Evolutionary conservation across 2,329 filamentous ascomycete species (phyloP).

Genomic region (Mycocentrospora acerina): DNA sequence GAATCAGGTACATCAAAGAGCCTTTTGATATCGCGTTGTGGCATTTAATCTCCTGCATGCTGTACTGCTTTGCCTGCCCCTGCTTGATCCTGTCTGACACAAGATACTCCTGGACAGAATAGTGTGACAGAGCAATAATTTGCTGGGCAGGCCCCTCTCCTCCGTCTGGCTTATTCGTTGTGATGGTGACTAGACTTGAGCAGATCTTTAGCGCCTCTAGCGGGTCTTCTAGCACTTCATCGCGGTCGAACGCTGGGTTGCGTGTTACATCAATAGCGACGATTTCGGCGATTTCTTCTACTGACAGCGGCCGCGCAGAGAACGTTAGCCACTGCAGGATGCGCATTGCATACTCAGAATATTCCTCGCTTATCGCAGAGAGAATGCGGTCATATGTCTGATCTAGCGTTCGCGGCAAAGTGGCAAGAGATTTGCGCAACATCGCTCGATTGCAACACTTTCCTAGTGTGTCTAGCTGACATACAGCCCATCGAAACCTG

Average conservation of each 20-base stretch:
- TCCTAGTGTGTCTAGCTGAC: conserved; percentile 24
- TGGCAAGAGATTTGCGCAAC: conserved; percentile 20
- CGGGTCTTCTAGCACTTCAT: conserved; percentile 39
- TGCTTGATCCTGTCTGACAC: conserved; percentile 26
- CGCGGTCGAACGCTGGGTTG: conserved; percentile 32
- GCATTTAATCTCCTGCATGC: conserved; percentile 22
- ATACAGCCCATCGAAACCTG: conserved; percentile 32
- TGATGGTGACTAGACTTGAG: conserved; percentile 33
- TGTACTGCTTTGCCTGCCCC: conserved; percentile 20
- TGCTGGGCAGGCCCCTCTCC: background rate
- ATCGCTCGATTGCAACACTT: conserved; percentile 19
- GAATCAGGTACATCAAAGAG: conserved; percentile 29
- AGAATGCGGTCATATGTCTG: conserved; percentile 34
- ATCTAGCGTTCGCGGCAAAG: conserved; percentile 25
- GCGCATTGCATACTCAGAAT: conserved; percentile 18
- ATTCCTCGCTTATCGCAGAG: conserved; percentile 12
- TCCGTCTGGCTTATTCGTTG: conserved; percentile 3
- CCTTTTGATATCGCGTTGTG: conserved; percentile 21
- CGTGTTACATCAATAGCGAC: conserved; percentile 27
- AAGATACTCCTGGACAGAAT: conserved; percentile 41
- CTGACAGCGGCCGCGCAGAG: conserved; percentile 18
- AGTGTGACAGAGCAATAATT: conserved; percentile 30
- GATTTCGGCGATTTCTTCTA: conserved; percentile 28
- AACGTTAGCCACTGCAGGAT: conserved; percentile 31
- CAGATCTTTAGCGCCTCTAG: conserved; percentile 33